These are phyloP conservation scores for Fusarium bulbicola DNA, from an alignment of 2,329 filamentous ascomycete species.

Conservation along the genomic window DNA sequence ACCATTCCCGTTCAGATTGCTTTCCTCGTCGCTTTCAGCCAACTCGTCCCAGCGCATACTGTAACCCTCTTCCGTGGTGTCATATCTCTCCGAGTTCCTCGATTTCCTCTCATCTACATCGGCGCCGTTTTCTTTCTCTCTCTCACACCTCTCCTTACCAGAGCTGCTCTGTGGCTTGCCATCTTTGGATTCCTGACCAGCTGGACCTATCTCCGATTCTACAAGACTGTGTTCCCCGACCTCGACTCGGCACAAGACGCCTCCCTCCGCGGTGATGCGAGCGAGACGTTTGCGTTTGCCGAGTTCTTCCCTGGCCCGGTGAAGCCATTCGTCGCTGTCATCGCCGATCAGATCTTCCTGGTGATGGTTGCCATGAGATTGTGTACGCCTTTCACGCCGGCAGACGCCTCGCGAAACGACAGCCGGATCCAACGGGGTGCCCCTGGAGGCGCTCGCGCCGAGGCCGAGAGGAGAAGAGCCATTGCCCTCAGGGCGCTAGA, in stretches of 20 bases:
- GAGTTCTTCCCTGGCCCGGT: constrained; percentile 91
- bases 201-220: constrained; percentile 97
- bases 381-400: constrained; percentile 85
- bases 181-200: constrained; percentile 84
- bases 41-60: constrained; percentile 96
- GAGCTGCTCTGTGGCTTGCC: constrained; percentile 81
- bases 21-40: constrained; percentile 97
- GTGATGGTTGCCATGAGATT: constrained; percentile 78
- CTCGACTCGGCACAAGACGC: constrained; percentile 69
- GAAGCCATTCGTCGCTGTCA: constrained; percentile 77
- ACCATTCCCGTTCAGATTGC: constrained; percentile 89
- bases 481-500: constrained; percentile 92
- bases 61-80: constrained; percentile 92
- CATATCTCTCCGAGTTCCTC: constrained; percentile 84
- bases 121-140: constrained; percentile 73
- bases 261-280: constrained; percentile 85
- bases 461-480: constrained; percentile 89
- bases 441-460: constrained; percentile 79
- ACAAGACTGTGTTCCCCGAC: constrained; percentile 78
- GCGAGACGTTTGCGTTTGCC: constrained; percentile 94
- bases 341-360: constrained; percentile 75
- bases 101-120: constrained; percentile 77
- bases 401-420: constrained; percentile 79
- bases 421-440: constrained; percentile 62
- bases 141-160: constrained; percentile 66